Conservation (phyloP, 2,329 filamentous ascomycete species). For the Magnaporthales sp. region DNA sequence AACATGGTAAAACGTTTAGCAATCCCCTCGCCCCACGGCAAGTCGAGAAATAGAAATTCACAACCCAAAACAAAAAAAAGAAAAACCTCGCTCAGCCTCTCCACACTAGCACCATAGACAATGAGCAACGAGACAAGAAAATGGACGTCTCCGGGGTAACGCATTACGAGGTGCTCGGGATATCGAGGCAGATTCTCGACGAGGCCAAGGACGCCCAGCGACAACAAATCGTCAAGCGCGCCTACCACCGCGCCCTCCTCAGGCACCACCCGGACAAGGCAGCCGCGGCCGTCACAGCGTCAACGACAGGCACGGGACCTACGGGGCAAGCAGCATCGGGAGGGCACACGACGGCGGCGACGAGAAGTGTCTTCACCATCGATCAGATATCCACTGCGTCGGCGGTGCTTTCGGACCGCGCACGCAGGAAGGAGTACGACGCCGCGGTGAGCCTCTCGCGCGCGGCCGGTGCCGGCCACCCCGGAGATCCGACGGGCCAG, state of each 20-base stretch:
- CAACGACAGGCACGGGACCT: background rate
- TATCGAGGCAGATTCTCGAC: slow-evolving; percentile 40
- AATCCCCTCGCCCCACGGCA: background rate
- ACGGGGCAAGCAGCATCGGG: background rate
- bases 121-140: background rate
- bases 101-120: background rate
- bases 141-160: slow-evolving; percentile 25
- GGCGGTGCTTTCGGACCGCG: slow-evolving; percentile 41
- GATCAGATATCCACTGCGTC: slow-evolving; percentile 58
- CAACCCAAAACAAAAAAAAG: background rate
- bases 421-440: slow-evolving; percentile 45
- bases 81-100: background rate
- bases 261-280: slow-evolving; percentile 58
- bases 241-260: slow-evolving; percentile 57
- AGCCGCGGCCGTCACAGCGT: slow-evolving; percentile 7
- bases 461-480: slow-evolving; percentile 5
- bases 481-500: background rate
- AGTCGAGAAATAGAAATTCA: too few species aligned
- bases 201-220: slow-evolving; percentile 28
- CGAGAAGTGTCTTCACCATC: slow-evolving; percentile 39
- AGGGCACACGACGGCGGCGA: too few species aligned
- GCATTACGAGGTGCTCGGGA: slow-evolving; percentile 52
- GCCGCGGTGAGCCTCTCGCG: slow-evolving; percentile 30
- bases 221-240: slow-evolving; percentile 43
- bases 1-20: background rate